A percentile compares a stretch with the other conserved stretches of the same genome.
phyloP scores from a whole-genome alignment of 2,329 filamentous ascomycete species.

The Ophiostoma sp. region DNA sequence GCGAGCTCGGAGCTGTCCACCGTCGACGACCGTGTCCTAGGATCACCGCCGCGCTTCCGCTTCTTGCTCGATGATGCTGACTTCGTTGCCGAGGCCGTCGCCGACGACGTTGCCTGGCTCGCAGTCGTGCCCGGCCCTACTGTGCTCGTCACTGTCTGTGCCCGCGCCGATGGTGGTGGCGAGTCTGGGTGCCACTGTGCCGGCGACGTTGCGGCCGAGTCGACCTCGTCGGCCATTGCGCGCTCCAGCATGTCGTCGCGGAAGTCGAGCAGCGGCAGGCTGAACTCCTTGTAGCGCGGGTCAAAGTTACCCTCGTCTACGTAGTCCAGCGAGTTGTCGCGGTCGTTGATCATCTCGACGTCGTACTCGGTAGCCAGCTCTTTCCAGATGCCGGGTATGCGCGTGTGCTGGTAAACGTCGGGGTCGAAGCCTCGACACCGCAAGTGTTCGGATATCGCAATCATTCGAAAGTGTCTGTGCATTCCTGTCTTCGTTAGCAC shows the following conservation, averaged over 20 bases:
- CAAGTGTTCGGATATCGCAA: constrained; percentile 74
- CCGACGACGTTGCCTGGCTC: constrained; percentile 1
- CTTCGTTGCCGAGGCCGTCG: constrained; percentile 12
- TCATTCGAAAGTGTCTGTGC: constrained; percentile 91
- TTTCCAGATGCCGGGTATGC: constrained; percentile 84
- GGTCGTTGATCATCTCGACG: constrained; percentile 71
- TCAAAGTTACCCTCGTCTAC: constrained; percentile 22
- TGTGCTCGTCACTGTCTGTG: neutral
- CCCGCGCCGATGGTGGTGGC: constrained; percentile 16
- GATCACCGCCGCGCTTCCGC: constrained; percentile 26
- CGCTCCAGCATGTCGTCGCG: constrained; percentile 26
- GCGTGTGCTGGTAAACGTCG: constrained; percentile 67
- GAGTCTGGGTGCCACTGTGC: constrained; percentile 26
- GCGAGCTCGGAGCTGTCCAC: constrained; percentile 25
- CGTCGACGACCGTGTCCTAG: constrained; percentile 26
- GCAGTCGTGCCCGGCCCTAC: neutral
- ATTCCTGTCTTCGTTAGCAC: constrained; percentile 48
- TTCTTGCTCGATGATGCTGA: constrained; percentile 15
- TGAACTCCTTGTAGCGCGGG: constrained; percentile 27
- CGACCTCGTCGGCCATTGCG: constrained; percentile 20
- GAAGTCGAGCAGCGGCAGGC: constrained; percentile 26
- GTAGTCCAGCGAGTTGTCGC: constrained; percentile 30
- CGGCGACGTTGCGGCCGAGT: constrained; percentile 25
- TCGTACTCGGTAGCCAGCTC: constrained; percentile 83
- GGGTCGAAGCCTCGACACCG: constrained; percentile 75